Evolutionary conservation across 352 stramenopile species (phyloP), one percentile per base, ranked within the genome.

Genomic region (Phytophthora aleatoria): DNA sequence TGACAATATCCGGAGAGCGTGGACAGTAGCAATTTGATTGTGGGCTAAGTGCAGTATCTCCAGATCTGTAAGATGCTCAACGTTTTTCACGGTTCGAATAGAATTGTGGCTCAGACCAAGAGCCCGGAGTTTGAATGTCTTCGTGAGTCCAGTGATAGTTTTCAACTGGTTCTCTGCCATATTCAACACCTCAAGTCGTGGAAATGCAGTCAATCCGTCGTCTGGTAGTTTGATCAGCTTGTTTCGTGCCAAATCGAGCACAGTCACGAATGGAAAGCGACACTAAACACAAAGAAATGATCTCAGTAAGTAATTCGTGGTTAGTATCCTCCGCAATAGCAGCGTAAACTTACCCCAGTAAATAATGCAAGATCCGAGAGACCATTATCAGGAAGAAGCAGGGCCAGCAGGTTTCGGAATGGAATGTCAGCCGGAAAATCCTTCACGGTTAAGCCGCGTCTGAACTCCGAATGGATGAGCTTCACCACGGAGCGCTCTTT

Each of bases 211-310:
- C 0, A 94, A 55, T 5, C 79, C 74, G 7, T 83, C 71, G 12
- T 90, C 81, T 12, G 36, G 30, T 13, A 92, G 30, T 31, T 91
- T 92, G 15, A 42, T 57, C 10, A 95, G 51, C n/a, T 67, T 62
- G 50, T 93, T 95, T 33, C 54, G 70, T 1, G 83, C 90, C 31
- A 94, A 50, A 63, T 95, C 87, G 0, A 94, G 53, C 3, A 88
- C 70, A 0, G 64, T 52, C 5, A 73, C 57, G 31, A 74, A 83
- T 4, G 79, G 77, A 63, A 90, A 92, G 3, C 81, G 83, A 43
- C 80, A 92, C 81, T 87, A 16, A 28, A 1, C 30, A 30, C 15
- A 6, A 64, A 16, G 42, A 26, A 11, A n/a, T 49, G 24, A 16
- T 31, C 69, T 27, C n/a, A 28, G 33, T 28, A 41, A 50, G 27